phyloP scores from a whole-genome alignment of 1,284 basidiomycete species.

The Meira miltonrushii region DNA sequence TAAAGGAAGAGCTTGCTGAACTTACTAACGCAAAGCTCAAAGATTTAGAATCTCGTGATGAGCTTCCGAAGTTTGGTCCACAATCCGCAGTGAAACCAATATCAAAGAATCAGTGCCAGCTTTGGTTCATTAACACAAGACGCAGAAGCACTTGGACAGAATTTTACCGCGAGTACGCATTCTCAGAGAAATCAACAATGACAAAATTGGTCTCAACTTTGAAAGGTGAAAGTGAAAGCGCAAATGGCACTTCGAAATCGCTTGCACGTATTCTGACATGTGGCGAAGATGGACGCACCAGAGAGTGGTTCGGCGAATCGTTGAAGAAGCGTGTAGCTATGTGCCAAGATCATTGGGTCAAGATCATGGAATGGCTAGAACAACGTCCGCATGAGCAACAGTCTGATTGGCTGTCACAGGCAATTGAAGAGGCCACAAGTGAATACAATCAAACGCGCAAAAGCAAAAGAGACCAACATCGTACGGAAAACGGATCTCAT shows the following conservation, averaged over 20 bases:
- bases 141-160: constrained; percentile 45
- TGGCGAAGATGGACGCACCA: neutral
- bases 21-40: constrained; percentile 22
- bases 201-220: neutral
- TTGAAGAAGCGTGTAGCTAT: neutral
- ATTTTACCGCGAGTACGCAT: constrained; percentile 28
- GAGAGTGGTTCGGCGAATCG: neutral
- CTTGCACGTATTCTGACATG: neutral
- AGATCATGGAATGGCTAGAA: constrained; percentile 12
- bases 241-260: neutral
- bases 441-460: neutral
- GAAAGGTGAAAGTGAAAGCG: neutral
- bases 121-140: constrained; percentile 51
- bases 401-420: constrained; percentile 10
- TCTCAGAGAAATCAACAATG: neutral
- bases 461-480: too few relatives aligned
- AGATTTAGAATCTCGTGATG: neutral
- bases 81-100: constrained; percentile 1
- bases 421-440: constrained; percentile 1
- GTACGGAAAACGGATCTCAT: too few relatives aligned
- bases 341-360: neutral
- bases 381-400: constrained; percentile 12
- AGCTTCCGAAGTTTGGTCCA: neutral
- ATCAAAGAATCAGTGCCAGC: constrained; percentile 23
- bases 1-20: constrained; percentile 29